Base-by-base conservation (phyloP, 495 filamentous ascomycete genomes). In the Neurospora tetrasperma region DNA sequence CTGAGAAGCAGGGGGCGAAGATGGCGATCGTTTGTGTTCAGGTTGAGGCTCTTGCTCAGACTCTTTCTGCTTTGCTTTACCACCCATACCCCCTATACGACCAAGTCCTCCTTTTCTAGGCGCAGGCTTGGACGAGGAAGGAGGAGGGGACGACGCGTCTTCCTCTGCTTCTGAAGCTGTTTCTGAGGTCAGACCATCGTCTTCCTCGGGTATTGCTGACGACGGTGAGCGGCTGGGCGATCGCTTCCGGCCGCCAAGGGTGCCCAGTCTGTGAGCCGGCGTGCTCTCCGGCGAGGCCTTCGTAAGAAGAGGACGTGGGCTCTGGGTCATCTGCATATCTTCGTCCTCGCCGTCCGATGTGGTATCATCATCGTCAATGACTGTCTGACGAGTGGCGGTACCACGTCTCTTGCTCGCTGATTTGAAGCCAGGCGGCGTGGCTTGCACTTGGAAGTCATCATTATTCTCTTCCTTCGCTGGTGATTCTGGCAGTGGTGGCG, bases 371-470 rank as follows among this genome's bases (percentile, higher is more conserved):
- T 81, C 76, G 23, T 79, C 73, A 23, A 68, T n/a, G 40, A n/a
- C 66, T 35, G 70, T 43, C 44, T 41, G 73, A 20, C 69, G 69
- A 69, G 46, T 62, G 14, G 27, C 44, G 35, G 42, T 69, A 72
- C 4, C 68, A 69, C 71, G 70, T 23, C 68, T 42, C 12, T 77
- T 78, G 16, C 71, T 62, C 10, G 39, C 72, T 27, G 78, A 75
- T 66, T 72, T 74, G 69, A 80, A 74, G 42, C 75, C 75, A 2
- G 83, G 79, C 1, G 86, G 86, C 1, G 84, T 85, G 39, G 79
- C 79, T 75, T 86, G 88, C 18, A 86, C 83, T 72, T 89, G 84
- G 70, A 87, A 88, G 70, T 83, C 86, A 71, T 84, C 81, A 16
- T 85, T 83, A 31, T 78, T 78, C 38, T 78, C 71, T 8, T 35